These are phyloP conservation scores for Penicillium capsulatum DNA, from an alignment of 2,329 filamentous ascomycete genomes.

Conservation along the genomic window DNA sequence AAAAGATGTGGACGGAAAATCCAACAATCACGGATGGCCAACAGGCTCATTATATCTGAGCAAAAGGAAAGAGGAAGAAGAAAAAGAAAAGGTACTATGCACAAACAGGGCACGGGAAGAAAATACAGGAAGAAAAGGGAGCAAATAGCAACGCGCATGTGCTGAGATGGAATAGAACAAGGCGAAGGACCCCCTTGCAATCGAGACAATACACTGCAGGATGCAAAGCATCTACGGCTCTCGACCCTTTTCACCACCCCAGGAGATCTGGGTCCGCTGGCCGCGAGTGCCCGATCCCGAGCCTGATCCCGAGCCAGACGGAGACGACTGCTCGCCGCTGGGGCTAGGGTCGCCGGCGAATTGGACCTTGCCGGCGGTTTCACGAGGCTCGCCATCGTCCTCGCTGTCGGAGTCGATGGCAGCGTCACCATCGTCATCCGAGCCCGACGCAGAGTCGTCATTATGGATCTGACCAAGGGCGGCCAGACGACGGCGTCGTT, in stretches of 20 bases:
- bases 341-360: constrained; percentile 33
- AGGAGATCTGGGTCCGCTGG: constrained; percentile 37
- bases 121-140: constrained; percentile 5
- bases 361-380: constrained; percentile 26
- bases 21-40: constrained; percentile 2
- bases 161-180: too few relatives aligned
- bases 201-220: too few relatives aligned
- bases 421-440: constrained; percentile 16
- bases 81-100: too few relatives aligned
- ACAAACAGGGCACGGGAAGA: constrained; percentile 8
- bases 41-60: constrained; percentile 5
- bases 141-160: not conserved
- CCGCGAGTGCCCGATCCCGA: constrained; percentile 15
- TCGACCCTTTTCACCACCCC: constrained; percentile 41
- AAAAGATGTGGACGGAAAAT: not conserved
- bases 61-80: constrained; percentile 1
- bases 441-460: constrained; percentile 23
- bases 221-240: constrained; percentile 8
- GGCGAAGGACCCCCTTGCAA: too few relatives aligned
- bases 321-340: constrained; percentile 15
- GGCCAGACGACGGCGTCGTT: constrained; percentile 45
- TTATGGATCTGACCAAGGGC: constrained; percentile 39
- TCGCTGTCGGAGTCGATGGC: constrained; percentile 25
- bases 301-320: constrained; percentile 15
- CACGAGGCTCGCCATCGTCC: constrained; percentile 21